Conservation (phyloP, 1,139 yeast species). For the Sugiyamaella paludigena region DNA sequence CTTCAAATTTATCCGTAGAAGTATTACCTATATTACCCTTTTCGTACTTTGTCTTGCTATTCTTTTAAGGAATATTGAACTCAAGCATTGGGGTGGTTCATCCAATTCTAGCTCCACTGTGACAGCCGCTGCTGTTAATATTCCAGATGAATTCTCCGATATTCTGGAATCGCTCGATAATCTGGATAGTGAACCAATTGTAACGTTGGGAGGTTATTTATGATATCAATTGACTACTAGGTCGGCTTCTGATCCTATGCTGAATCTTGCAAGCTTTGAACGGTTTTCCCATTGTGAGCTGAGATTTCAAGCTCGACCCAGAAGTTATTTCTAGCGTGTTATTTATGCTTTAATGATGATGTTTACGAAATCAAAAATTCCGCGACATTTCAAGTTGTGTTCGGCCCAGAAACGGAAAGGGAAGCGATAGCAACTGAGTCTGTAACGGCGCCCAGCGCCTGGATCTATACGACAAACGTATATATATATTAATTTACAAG, state of each 20-base stretch:
- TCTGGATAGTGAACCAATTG: neutral
- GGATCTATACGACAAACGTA: no score
- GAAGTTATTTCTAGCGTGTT: no score
- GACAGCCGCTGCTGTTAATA: neutral
- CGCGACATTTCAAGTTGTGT: neutral
- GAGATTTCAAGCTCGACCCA: no score
- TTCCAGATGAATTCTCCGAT: neutral
- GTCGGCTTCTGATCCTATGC: neutral
- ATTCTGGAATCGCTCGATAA: constrained; percentile 1
- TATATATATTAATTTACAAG: neutral
- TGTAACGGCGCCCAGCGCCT: no score
- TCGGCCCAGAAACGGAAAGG: no score
- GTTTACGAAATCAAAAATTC: no score
- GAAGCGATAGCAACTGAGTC: no score
- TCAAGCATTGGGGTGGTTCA: neutral
- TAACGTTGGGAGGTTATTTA: neutral
- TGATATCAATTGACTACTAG: no score
- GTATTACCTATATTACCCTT: constrained; percentile 5
- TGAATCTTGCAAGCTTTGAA: no score
- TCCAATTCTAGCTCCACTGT: neutral
- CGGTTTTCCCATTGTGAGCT: no score
- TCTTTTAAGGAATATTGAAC: constrained; percentile 1
- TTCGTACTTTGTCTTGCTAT: constrained; percentile 11
- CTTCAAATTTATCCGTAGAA: constrained; percentile 22
- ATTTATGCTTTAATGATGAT: neutral